Conservation (phyloP, 2,329 filamentous ascomycete species). For the Diaporthe capsici region DNA sequence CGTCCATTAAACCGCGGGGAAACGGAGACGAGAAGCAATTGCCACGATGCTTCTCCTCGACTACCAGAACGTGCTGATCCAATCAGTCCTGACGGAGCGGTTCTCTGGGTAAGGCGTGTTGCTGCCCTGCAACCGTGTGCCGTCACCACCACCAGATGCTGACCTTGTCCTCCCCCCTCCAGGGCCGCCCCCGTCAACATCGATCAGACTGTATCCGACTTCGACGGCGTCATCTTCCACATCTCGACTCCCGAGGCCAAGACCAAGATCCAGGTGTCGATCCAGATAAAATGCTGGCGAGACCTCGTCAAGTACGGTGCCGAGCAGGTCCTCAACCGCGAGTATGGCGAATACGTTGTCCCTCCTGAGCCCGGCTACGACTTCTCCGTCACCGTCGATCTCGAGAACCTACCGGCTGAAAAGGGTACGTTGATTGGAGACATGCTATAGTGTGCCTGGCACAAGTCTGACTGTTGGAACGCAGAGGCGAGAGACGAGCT, state of each 20-base stretch:
- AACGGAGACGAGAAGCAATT: slow-evolving; percentile 42
- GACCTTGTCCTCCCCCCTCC: slow-evolving; percentile 46
- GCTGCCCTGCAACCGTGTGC: slow-evolving; percentile 2
- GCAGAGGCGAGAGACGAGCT: slow-evolving; percentile 88
- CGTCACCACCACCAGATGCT: slow-evolving; percentile 31
- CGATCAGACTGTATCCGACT: slow-evolving; percentile 98
- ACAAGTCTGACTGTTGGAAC: slow-evolving; percentile 5
- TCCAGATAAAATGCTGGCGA: slow-evolving; percentile 93
- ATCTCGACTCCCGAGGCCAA: slow-evolving; percentile 96
- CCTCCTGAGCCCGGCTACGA: slow-evolving; percentile 92
- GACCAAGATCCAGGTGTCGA: slow-evolving; percentile 93
- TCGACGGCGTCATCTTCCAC: slow-evolving; percentile 98
- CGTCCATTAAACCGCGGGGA: slow-evolving; percentile 30
- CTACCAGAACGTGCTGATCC: slow-evolving; percentile 98
- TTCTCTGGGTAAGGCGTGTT: slow-evolving; percentile 81
- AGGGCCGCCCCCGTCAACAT: slow-evolving; percentile 90
- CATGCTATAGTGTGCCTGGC: not conserved
- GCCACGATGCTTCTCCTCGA: slow-evolving; percentile 90
- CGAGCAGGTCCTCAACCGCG: slow-evolving; percentile 89
- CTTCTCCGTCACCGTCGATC: slow-evolving; percentile 92
- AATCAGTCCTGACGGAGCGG: slow-evolving; percentile 94
- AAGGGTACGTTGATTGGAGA: slow-evolving; percentile 68
- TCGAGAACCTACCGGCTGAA: slow-evolving; percentile 86
- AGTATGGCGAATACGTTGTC: slow-evolving; percentile 94
- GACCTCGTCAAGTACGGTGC: slow-evolving; percentile 96